Evolutionary conservation across 805 yeast genomes (phyloP).

Genomic region (Yamadazyma tumulicola): DNA sequence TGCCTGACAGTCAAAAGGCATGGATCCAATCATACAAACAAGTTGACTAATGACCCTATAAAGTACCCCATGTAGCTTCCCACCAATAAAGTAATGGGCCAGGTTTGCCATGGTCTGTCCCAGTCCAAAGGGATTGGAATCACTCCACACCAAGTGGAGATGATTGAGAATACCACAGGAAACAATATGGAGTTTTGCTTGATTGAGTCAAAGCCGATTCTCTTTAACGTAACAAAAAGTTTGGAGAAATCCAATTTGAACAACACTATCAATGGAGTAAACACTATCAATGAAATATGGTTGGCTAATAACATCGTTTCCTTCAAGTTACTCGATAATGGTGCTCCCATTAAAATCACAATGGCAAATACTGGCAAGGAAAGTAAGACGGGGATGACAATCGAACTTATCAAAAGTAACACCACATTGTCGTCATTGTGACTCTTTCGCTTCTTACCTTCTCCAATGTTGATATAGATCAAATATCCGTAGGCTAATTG

Average conservation of each 20-base stretch:
- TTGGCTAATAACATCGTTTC: slow-evolving; percentile 61
- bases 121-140: slow-evolving; percentile 93
- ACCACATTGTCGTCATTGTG: slow-evolving; percentile 14
- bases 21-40: neutral
- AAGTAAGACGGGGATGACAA: slow-evolving; percentile 29
- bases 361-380: slow-evolving; percentile 36
- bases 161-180: slow-evolving; percentile 21
- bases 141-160: slow-evolving; percentile 92
- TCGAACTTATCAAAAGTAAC: slow-evolving; percentile 24
- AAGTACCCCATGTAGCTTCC: slow-evolving; percentile 78
- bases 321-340: slow-evolving; percentile 47
- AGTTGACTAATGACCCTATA: slow-evolving; percentile 43
- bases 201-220: slow-evolving; percentile 20
- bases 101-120: slow-evolving; percentile 96
- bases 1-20: too few species aligned
- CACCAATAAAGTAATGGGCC: slow-evolving; percentile 85
- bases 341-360: slow-evolving; percentile 77
- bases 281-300: slow-evolving; percentile 57
- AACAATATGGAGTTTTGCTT: slow-evolving; percentile 25
- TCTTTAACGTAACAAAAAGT: slow-evolving; percentile 18
- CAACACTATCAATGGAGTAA: slow-evolving; percentile 60
- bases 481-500: slow-evolving; percentile 24
- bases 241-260: slow-evolving; percentile 50
- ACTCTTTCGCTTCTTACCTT: slow-evolving; percentile 3
- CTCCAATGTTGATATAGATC: slow-evolving; percentile 9